A percentile compares a stretch with the other conserved stretches of the same genome.
phyloP scores from a whole-genome alignment of 768 basidiomycete genomes.

The Leccinum pellstonianum region DNA sequence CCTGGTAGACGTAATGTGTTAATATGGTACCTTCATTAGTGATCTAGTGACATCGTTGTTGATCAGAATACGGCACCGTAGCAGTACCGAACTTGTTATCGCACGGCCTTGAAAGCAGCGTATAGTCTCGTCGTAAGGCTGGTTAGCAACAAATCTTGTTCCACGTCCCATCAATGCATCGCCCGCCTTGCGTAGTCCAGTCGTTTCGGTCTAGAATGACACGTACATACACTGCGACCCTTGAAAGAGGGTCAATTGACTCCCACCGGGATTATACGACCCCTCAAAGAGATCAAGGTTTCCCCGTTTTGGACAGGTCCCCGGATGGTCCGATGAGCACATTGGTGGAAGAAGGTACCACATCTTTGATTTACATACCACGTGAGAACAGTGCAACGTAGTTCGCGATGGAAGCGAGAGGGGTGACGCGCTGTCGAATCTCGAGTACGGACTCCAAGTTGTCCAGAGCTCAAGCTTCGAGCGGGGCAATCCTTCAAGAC shows the following conservation, averaged over 20 bases:
- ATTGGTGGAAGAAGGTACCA: not conserved
- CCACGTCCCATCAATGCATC: too few species aligned
- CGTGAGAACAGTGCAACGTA: not conserved
- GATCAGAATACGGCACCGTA: not conserved
- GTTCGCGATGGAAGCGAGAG: not conserved
- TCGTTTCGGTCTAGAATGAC: too few species aligned
- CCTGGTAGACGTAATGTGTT: not conserved
- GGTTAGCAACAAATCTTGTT: too few species aligned
- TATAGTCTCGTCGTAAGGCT: too few species aligned
- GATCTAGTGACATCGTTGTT: not conserved
- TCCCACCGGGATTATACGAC: not conserved
- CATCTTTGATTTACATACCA: not conserved
- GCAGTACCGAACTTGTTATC: not conserved
- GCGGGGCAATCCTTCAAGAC: not conserved
- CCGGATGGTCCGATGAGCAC: not conserved
- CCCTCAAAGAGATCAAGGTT: not conserved
- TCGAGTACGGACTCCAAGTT: not conserved
- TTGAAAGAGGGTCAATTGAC: too few species aligned
- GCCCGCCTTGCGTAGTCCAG: too few species aligned
- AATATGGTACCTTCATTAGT: not conserved
- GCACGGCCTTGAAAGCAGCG: not conserved
- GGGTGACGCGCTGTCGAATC: not conserved
- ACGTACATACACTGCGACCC: too few species aligned
- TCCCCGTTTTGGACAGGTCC: not conserved
- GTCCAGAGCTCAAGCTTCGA: not conserved